Percentiles rank a stretch among this genome's conserved stretches.
Evolutionary conservation across 2,329 filamentous ascomycete species (phyloP).

Genomic region (Sphaerostilbella broomeana): DNA sequence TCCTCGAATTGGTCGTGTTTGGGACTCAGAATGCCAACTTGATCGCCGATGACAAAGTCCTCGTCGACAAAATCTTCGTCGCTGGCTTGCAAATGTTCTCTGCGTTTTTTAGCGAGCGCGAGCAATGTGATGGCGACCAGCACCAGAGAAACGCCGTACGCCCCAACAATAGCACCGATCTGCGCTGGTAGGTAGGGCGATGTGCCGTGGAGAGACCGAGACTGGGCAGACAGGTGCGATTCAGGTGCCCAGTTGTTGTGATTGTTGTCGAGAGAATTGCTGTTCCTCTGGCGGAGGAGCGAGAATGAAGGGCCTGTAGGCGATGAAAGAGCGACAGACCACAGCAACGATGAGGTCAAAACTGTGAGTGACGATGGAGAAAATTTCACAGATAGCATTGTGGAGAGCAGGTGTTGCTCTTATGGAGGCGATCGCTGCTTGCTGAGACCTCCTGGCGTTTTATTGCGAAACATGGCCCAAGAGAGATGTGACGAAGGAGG

Average conservation of each 20-base stretch:
- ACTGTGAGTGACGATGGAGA: conserved; percentile 22
- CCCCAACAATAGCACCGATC: conserved; percentile 74
- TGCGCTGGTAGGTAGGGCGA: conserved; percentile 70
- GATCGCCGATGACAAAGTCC: too few relatives aligned
- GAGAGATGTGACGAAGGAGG: conserved; percentile 38
- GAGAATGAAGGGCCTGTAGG: conserved; percentile 23
- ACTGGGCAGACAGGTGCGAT: conserved; percentile 50
- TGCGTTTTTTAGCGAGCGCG: conserved; percentile 49
- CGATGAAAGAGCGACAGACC: conserved; percentile 24
- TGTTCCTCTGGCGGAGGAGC: conserved; percentile 19
- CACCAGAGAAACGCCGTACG: conserved; percentile 72
- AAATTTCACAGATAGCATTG: conserved; percentile 34
- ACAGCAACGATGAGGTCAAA: conserved; percentile 23
- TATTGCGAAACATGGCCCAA: conserved; percentile 45
- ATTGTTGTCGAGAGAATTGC: too few relatives aligned
- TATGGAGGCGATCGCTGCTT: conserved; percentile 28
- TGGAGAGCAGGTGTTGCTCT: conserved; percentile 27
- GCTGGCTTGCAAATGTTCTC: conserved; percentile 45
- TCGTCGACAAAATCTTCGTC: conserved; percentile 23
- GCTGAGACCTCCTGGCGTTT: conserved; percentile 39
- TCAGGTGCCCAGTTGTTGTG: too few relatives aligned
- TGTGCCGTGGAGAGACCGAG: conserved; percentile 53
- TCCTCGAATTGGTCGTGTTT: conserved; percentile 5
- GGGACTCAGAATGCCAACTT: too few relatives aligned
- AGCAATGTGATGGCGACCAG: conserved; percentile 63